phyloP scores from a whole-genome alignment of 805 yeast species.

The Wickerhamomyces queroliae region DNA sequence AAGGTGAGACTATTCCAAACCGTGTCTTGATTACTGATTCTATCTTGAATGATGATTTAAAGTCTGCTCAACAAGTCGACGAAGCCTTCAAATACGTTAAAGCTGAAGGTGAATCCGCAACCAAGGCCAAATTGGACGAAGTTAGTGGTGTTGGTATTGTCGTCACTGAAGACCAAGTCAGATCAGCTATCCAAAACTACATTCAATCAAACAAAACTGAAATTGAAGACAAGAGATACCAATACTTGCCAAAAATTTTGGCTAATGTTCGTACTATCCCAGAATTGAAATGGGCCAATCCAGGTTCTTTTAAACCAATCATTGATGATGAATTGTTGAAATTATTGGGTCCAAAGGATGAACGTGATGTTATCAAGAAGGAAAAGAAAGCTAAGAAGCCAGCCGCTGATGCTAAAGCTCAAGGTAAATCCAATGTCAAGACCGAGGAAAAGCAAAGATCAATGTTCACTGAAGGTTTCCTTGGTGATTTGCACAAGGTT shows the following conservation, averaged over 20 bases:
- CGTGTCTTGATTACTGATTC: slow-evolving; percentile 52
- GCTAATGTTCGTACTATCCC: slow-evolving; percentile 72
- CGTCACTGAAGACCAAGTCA: slow-evolving; percentile 61
- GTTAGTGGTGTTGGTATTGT: slow-evolving; percentile 79
- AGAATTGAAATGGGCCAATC: slow-evolving; percentile 87
- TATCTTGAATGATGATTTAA: slow-evolving; percentile 58
- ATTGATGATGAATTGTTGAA: slow-evolving; percentile 73
- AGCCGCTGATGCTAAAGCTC: slow-evolving; percentile 18
- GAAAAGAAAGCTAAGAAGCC: slow-evolving; percentile 54
- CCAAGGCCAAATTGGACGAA: slow-evolving; percentile 48
- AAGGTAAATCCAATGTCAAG: slow-evolving; percentile 5
- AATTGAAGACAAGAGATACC: slow-evolving; percentile 70
- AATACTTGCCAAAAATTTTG: slow-evolving; percentile 68
- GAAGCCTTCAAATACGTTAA: slow-evolving; percentile 78
- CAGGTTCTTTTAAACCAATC: slow-evolving; percentile 77
- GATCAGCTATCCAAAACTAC: slow-evolving; percentile 49
- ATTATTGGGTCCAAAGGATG: slow-evolving; percentile 91
- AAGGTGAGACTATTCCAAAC: slow-evolving; percentile 43
- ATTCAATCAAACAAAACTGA: slow-evolving; percentile 53
- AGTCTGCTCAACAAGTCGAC: slow-evolving; percentile 65
- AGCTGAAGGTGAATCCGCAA: slow-evolving; percentile 37
- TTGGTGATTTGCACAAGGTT: slow-evolving; percentile 91
- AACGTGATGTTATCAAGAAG: slow-evolving; percentile 78
- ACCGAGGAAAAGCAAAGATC: slow-evolving; percentile 37
- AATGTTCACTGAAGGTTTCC: slow-evolving; percentile 93